Percentiles rank a stretch among this genome's conserved stretches.
phyloP scores from a whole-genome alignment of 148 eudicot species.

The Rhododendron henanense region DNA sequence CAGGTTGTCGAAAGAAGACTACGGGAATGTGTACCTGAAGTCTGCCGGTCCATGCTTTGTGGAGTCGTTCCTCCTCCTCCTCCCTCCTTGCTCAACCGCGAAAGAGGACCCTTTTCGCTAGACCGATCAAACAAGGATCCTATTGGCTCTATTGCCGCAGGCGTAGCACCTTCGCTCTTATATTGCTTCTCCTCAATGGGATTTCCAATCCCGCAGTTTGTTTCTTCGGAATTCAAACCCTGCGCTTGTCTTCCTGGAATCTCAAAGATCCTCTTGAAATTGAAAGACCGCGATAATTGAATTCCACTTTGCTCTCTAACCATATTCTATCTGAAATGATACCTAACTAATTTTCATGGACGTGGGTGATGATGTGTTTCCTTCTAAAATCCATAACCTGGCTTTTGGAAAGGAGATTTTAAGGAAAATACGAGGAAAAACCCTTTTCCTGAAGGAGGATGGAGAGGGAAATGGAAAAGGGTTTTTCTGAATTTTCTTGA shows the following conservation, averaged over 20 bases:
- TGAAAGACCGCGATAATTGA: slow-evolving; percentile 12
- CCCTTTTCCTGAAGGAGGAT: slow-evolving; percentile 2
- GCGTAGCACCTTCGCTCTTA: slow-evolving; percentile 10
- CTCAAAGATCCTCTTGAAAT: slow-evolving; percentile 18
- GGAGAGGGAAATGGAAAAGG: slow-evolving; percentile 14
- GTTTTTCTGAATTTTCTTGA: slow-evolving; percentile 11
- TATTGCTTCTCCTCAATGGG: slow-evolving; percentile 3
- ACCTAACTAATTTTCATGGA: neutral
- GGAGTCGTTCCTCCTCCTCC: neutral
- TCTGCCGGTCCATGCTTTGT: slow-evolving; percentile 3
- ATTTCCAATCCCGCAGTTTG: neutral
- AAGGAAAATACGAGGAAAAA: neutral
- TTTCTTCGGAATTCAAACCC: slow-evolving; percentile 7
- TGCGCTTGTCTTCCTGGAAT: slow-evolving; percentile 18
- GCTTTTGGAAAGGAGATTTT: too few relatives aligned
- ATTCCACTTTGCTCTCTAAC: slow-evolving; percentile 15
- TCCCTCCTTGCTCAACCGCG: slow-evolving; percentile 16
- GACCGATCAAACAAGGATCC: neutral
- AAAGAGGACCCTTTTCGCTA: slow-evolving; percentile 11
- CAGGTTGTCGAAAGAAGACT: too few relatives aligned
- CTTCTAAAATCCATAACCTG: neutral
- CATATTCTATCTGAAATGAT: neutral
- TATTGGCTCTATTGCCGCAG: slow-evolving; percentile 3
- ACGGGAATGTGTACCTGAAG: slow-evolving; percentile 14
- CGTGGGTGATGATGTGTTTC: neutral